These are phyloP conservation scores for Mrakia gelida DNA, from an alignment of 768 basidiomycete species.

Conservation along the genomic window DNA sequence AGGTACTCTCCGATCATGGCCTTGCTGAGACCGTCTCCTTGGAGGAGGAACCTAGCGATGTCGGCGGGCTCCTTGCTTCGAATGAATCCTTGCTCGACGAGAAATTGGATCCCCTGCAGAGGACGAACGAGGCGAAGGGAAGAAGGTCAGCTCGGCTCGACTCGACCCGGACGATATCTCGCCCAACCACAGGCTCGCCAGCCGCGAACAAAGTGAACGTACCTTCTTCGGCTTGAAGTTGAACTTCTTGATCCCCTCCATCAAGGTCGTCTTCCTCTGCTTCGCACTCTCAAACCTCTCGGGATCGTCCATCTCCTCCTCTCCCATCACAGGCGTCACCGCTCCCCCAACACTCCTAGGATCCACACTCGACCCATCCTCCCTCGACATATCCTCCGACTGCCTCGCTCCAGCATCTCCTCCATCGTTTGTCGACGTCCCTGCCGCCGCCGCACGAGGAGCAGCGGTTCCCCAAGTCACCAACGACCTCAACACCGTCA, in stretches of 20 bases:
- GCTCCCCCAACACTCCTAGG: not conserved
- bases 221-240: constrained; percentile 98
- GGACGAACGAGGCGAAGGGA: constrained; percentile 10
- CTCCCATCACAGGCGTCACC: not conserved
- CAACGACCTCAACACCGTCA: constrained; percentile 78
- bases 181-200: not conserved
- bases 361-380: not conserved
- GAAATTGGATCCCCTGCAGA: constrained; percentile 75
- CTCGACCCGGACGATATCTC: not conserved
- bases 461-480: constrained; percentile 66
- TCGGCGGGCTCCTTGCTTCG: constrained; percentile 63
- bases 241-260: constrained; percentile 95
- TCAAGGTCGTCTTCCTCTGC: constrained; percentile 86
- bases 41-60: constrained; percentile 76
- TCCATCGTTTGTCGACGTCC: not conserved
- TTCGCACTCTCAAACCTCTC: constrained; percentile 90
- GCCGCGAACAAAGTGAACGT: constrained; percentile 36
- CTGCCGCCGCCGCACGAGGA: constrained; percentile 20
- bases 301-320: constrained; percentile 66
- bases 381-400: constrained; percentile 9
- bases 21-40: constrained; percentile 89
- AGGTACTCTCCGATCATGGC: constrained; percentile 96
- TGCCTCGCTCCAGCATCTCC: constrained; percentile 22
- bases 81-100: constrained; percentile 85
- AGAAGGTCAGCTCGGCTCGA: constrained; percentile 6